phyloP scores from a whole-genome alignment of 805 yeast genomes.

The Myxozyma mucilagina region DNA sequence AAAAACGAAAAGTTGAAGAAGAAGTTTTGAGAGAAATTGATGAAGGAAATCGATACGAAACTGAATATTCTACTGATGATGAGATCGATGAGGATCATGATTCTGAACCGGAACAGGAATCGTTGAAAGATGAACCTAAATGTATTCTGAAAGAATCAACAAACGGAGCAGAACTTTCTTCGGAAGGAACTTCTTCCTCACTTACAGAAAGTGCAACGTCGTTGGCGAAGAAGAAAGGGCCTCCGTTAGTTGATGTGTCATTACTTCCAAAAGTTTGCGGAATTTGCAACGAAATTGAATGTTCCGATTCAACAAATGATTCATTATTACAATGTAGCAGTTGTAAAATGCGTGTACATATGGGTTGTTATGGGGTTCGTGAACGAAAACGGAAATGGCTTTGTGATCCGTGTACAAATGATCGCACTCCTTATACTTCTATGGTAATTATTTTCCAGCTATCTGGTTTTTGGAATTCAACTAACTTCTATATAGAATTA shows the following conservation, averaged over 20 bases:
- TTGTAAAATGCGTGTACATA: constrained; percentile 73
- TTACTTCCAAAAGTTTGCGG: constrained; percentile 46
- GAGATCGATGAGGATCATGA: constrained; percentile 1
- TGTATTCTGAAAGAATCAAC: neutral
- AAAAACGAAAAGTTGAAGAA: constrained; percentile 61
- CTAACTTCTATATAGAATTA: constrained; percentile 44
- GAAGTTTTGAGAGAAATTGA: constrained; percentile 52
- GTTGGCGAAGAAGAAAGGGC: constrained; percentile 1
- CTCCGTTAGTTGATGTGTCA: neutral
- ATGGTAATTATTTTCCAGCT: constrained; percentile 4
- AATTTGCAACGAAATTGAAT: constrained; percentile 52
- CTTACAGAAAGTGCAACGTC: neutral
- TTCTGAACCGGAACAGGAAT: constrained; percentile 31
- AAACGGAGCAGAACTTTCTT: neutral
- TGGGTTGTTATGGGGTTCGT: constrained; percentile 63
- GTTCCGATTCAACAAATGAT: constrained; percentile 42
- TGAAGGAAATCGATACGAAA: constrained; percentile 37
- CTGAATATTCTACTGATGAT: constrained; percentile 1
- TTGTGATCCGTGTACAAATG: constrained; percentile 79
- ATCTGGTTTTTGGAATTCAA: neutral
- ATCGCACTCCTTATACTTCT: constrained; percentile 52
- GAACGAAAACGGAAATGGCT: constrained; percentile 53
- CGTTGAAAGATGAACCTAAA: neutral
- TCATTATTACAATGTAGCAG: constrained; percentile 56
- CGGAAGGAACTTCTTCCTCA: neutral